These are phyloP conservation scores for Fusarium virguliforme DNA, from an alignment of 2,329 filamentous ascomycete species.

Conservation along the genomic window DNA sequence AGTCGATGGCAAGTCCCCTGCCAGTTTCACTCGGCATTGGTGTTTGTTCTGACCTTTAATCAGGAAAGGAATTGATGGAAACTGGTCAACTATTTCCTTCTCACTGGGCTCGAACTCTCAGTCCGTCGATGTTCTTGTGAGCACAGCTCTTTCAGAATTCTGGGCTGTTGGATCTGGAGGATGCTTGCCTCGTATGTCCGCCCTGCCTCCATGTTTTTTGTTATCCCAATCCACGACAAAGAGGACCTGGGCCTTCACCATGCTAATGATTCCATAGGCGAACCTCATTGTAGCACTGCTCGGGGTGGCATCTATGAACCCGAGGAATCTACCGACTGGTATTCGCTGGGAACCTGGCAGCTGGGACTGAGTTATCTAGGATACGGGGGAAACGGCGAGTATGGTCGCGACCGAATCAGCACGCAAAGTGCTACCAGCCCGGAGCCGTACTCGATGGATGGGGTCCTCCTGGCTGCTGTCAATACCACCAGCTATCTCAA, in stretches of 20 bases:
- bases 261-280: slow-evolving; percentile 56
- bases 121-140: slow-evolving; percentile 65
- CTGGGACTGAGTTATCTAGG: slow-evolving; percentile 74
- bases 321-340: slow-evolving; percentile 71
- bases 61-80: slow-evolving; percentile 77
- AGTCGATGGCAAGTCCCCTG: slow-evolving; percentile 43
- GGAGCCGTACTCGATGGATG: slow-evolving; percentile 60
- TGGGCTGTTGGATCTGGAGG: slow-evolving; percentile 76
- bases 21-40: neutral
- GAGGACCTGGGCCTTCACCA: neutral
- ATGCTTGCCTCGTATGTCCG: slow-evolving; percentile 66
- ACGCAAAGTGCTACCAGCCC: slow-evolving; percentile 59
- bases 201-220: neutral
- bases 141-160: slow-evolving; percentile 79
- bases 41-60: slow-evolving; percentile 26
- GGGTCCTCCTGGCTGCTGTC: slow-evolving; percentile 66
- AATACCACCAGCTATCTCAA: slow-evolving; percentile 71
- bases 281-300: slow-evolving; percentile 67
- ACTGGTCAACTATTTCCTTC: slow-evolving; percentile 80
- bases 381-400: slow-evolving; percentile 74
- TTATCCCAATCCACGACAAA: neutral
- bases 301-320: slow-evolving; percentile 74
- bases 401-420: slow-evolving; percentile 70
- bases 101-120: slow-evolving; percentile 60
- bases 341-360: slow-evolving; percentile 71